Evolutionary conservation across 1,284 basidiomycete genomes (phyloP).

Genomic region (Inonotus obliquus): DNA sequence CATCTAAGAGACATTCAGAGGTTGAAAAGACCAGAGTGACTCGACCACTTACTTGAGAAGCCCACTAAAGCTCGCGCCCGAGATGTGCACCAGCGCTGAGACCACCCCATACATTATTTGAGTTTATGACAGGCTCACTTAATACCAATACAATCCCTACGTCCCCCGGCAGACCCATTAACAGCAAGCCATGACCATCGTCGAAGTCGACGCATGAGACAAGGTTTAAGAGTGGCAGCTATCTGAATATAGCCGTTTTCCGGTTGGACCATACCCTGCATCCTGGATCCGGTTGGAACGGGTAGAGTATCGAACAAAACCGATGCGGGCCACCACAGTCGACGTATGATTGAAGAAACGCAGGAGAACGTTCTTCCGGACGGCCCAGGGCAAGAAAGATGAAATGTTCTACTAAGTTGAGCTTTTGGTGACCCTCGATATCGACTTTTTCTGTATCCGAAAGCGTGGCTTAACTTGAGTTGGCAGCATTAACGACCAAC

Average conservation of each 20-base stretch:
- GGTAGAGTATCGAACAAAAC: too few species aligned
- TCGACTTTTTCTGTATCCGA: too few species aligned
- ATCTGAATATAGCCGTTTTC: background rate
- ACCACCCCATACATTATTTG: too few species aligned
- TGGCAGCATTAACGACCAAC: too few species aligned
- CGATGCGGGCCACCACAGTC: too few species aligned
- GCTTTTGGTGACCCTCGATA: too few species aligned
- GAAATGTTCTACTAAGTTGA: too few species aligned
- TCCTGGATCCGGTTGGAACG: background rate
- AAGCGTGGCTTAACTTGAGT: too few species aligned
- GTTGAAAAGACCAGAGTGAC: background rate
- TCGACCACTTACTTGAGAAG: background rate
- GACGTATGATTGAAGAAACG: background rate
- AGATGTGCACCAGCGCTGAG: background rate
- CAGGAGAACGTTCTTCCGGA: background rate
- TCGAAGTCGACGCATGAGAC: constrained; percentile 5
- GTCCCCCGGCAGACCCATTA: background rate
- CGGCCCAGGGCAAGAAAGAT: too few species aligned
- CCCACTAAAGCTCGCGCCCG: too few species aligned
- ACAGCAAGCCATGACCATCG: constrained; percentile 3
- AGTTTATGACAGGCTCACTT: background rate
- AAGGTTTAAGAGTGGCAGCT: background rate
- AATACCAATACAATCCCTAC: background rate
- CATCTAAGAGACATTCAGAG: background rate
- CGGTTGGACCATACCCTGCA: background rate